phyloP scores from a whole-genome alignment of 345 rosid genomes.

The Orychophragmus violaceus region DNA sequence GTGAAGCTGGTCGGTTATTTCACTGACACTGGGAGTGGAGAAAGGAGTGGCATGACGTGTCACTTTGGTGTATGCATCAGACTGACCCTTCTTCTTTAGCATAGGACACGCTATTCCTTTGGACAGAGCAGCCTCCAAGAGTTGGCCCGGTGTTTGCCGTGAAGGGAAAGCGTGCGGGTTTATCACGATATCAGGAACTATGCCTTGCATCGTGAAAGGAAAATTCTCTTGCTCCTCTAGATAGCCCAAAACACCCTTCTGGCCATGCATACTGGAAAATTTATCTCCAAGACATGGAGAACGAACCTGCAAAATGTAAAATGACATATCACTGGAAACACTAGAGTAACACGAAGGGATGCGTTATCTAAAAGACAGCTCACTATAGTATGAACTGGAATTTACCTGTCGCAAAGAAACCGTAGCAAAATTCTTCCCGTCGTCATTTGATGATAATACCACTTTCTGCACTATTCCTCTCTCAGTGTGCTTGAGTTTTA shows the following conservation, averaged over 20 bases:
- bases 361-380: neutral
- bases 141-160: constrained; percentile 90
- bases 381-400: constrained; percentile 5
- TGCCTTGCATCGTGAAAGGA: constrained; percentile 83
- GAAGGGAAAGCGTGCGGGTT: constrained; percentile 95
- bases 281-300: constrained; percentile 89
- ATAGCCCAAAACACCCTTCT: constrained; percentile 90
- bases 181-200: constrained; percentile 86
- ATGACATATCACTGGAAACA: constrained; percentile 8
- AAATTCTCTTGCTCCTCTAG: constrained; percentile 88
- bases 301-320: constrained; percentile 48
- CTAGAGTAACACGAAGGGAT: neutral
- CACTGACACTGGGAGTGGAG: constrained; percentile 62
- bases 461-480: constrained; percentile 90
- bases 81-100: constrained; percentile 15
- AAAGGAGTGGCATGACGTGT: constrained; percentile 78
- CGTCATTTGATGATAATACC: constrained; percentile 79
- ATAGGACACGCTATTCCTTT: constrained; percentile 75
- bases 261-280: constrained; percentile 97
- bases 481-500: constrained; percentile 89
- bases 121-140: constrained; percentile 87
- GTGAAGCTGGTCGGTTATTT: constrained; percentile 80
- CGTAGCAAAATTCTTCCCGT: constrained; percentile 79
- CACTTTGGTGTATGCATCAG: constrained; percentile 48
- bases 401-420: constrained; percentile 85